phyloP scores from a whole-genome alignment of 805 yeast species.

The Maudiozyma serrabonitensis region DNA sequence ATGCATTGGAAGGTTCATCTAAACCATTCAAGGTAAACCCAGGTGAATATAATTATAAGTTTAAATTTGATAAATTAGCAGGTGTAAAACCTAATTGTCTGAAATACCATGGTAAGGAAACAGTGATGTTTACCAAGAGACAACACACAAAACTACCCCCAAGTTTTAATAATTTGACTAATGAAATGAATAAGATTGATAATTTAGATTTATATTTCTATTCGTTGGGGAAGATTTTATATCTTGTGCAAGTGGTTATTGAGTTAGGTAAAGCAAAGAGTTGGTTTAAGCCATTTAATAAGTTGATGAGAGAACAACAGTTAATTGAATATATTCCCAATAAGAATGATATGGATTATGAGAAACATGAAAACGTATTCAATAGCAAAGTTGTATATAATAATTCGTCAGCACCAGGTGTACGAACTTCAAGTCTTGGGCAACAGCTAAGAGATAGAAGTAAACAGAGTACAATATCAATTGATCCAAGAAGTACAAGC shows the following conservation, averaged over 20 bases:
- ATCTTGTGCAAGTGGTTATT: slow-evolving; percentile 21
- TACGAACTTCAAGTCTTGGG: slow-evolving; percentile 1
- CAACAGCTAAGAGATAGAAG: not conserved
- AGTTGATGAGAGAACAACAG: slow-evolving; percentile 12
- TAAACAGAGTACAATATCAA: not conserved
- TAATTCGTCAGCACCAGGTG: not conserved
- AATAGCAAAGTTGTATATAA: slow-evolving; percentile 1
- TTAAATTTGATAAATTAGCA: slow-evolving; percentile 20
- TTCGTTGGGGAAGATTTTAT: slow-evolving; percentile 22
- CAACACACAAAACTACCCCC: slow-evolving; percentile 22
- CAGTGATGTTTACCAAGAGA: slow-evolving; percentile 15
- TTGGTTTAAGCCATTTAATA: slow-evolving; percentile 26
- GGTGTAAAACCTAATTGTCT: slow-evolving; percentile 19
- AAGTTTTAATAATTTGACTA: slow-evolving; percentile 22
- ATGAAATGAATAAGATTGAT: slow-evolving; percentile 17
- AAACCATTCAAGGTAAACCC: slow-evolving; percentile 25
- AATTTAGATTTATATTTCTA: slow-evolving; percentile 20
- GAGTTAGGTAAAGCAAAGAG: slow-evolving; percentile 21
- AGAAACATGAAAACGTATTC: slow-evolving; percentile 2
- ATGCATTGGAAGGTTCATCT: slow-evolving; percentile 21
- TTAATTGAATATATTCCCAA: slow-evolving; percentile 22
- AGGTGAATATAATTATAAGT: slow-evolving; percentile 21
- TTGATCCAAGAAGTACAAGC: not conserved
- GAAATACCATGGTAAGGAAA: slow-evolving; percentile 15
- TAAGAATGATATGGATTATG: slow-evolving; percentile 13